Evolutionary conservation across 2,329 filamentous ascomycete genomes (phyloP).

Genomic region (Xylariaceae sp.): DNA sequence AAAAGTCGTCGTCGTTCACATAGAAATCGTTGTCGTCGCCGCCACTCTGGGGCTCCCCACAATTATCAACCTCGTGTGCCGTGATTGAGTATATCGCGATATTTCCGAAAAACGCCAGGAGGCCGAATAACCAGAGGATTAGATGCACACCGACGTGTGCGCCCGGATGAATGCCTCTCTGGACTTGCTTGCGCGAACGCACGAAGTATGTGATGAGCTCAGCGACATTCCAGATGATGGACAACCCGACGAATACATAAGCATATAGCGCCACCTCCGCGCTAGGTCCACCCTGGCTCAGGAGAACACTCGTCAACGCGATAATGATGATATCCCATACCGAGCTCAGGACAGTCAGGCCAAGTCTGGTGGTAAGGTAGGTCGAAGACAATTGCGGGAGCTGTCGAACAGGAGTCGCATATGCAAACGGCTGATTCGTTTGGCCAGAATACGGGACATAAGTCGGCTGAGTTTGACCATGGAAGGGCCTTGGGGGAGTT

Average conservation of each 20-base stretch:
- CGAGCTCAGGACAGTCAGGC: constrained; percentile 22
- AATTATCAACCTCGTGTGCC: background rate
- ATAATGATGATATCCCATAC: constrained; percentile 25
- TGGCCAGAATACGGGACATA: constrained; percentile 20
- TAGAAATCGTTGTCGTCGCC: constrained; percentile 1
- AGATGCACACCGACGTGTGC: constrained; percentile 30
- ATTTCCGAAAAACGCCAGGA: constrained; percentile 22
- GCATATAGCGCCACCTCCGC: constrained; percentile 14
- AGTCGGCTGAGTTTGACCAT: constrained; percentile 14
- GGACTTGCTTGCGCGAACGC: constrained; percentile 21
- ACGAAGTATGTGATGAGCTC: constrained; percentile 29
- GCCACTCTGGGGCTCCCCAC: constrained; percentile 1
- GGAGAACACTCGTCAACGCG: constrained; percentile 22
- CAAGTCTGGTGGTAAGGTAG: constrained; percentile 25
- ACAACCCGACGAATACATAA: constrained; percentile 22
- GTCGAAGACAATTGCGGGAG: constrained; percentile 22
- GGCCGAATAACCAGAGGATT: constrained; percentile 26
- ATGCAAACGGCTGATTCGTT: constrained; percentile 19
- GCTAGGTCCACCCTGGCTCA: constrained; percentile 8
- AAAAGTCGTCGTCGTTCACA: constrained; percentile 17
- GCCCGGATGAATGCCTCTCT: constrained; percentile 31
- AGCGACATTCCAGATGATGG: constrained; percentile 28
- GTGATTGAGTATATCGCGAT: constrained; percentile 7
- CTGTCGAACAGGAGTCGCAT: constrained; percentile 21
- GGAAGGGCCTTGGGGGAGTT: constrained; percentile 18